phyloP scores from a whole-genome alignment of 306 rosid species.

The Gleditsia sinensis region DNA sequence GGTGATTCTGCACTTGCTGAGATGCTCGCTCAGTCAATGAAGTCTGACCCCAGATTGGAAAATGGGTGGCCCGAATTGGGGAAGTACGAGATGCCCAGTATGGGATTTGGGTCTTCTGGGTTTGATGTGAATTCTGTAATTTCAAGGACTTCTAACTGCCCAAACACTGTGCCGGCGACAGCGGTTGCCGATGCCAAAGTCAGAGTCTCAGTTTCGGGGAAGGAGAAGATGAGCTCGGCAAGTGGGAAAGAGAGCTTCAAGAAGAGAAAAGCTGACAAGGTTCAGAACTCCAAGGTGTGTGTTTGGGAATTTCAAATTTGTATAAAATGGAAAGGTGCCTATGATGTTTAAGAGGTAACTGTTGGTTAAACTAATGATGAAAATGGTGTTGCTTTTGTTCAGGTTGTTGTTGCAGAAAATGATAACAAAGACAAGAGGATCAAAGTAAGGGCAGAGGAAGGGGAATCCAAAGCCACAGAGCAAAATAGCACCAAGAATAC shows the following conservation, averaged over 20 bases:
- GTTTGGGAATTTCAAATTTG: too few species aligned
- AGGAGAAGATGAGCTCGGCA: slow-evolving; percentile 36
- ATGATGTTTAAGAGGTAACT: neutral
- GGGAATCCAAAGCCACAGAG: slow-evolving; percentile 72
- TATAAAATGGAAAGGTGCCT: neutral
- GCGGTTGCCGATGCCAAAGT: slow-evolving; percentile 25
- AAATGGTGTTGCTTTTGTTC: slow-evolving; percentile 10
- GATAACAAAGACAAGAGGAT: slow-evolving; percentile 58
- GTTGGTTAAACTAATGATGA: neutral
- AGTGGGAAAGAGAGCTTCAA: slow-evolving; percentile 54
- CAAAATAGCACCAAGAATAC: slow-evolving; percentile 46
- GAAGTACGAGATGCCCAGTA: neutral
- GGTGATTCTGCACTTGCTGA: slow-evolving; percentile 32
- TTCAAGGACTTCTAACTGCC: slow-evolving; percentile 64
- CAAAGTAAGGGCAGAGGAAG: slow-evolving; percentile 61
- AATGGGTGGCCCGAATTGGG: slow-evolving; percentile 52
- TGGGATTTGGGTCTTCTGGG: slow-evolving; percentile 29
- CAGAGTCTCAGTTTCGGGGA: slow-evolving; percentile 8
- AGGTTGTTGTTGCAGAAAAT: slow-evolving; percentile 59
- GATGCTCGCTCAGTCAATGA: slow-evolving; percentile 34
- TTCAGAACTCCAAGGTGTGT: slow-evolving; percentile 51
- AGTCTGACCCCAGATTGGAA: slow-evolving; percentile 48
- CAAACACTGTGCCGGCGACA: slow-evolving; percentile 34
- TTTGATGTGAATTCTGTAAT: slow-evolving; percentile 43
- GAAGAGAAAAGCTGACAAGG: slow-evolving; percentile 69